phyloP scores from a whole-genome alignment of 2,329 filamentous ascomycete species.

The Grosmannia huntii region DNA sequence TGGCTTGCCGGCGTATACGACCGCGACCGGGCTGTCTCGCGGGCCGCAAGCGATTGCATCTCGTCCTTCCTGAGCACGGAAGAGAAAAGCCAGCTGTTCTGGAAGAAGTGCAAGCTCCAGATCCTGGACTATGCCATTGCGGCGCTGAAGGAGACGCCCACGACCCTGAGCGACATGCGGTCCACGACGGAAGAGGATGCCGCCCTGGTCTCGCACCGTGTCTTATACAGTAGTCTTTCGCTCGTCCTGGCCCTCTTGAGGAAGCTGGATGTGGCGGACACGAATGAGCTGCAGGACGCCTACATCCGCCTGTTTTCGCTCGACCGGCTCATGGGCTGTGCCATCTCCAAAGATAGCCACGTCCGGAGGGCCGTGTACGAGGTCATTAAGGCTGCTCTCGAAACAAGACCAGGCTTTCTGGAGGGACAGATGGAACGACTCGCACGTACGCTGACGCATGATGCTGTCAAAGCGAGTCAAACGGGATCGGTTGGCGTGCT shows the following conservation, averaged over 20 bases:
- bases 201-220: constrained; percentile 71
- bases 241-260: constrained; percentile 41
- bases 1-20: constrained; percentile 90
- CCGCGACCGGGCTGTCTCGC: constrained; percentile 62
- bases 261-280: constrained; percentile 34
- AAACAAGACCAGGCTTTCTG: constrained; percentile 31
- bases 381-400: constrained; percentile 35
- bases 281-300: constrained; percentile 44
- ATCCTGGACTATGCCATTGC: constrained; percentile 74
- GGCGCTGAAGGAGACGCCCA: constrained; percentile 65
- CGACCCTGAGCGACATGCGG: constrained; percentile 80
- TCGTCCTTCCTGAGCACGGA: constrained; percentile 62
- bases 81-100: constrained; percentile 66
- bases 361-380: constrained; percentile 40
- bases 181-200: constrained; percentile 76
- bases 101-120: constrained; percentile 66
- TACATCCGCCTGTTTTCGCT: constrained; percentile 57
- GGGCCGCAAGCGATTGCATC: constrained; percentile 66
- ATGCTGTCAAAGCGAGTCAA: constrained; percentile 62
- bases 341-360: constrained; percentile 46
- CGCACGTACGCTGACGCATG: constrained; percentile 51
- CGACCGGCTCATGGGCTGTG: constrained; percentile 52
- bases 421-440: constrained; percentile 37
- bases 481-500: constrained; percentile 61
- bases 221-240: constrained; percentile 44